Percentiles rank a stretch among this genome's conserved stretches.
phyloP scores from a whole-genome alignment of 1,284 basidiomycete species.

The Pyrrhoderma lamaoense region DNA sequence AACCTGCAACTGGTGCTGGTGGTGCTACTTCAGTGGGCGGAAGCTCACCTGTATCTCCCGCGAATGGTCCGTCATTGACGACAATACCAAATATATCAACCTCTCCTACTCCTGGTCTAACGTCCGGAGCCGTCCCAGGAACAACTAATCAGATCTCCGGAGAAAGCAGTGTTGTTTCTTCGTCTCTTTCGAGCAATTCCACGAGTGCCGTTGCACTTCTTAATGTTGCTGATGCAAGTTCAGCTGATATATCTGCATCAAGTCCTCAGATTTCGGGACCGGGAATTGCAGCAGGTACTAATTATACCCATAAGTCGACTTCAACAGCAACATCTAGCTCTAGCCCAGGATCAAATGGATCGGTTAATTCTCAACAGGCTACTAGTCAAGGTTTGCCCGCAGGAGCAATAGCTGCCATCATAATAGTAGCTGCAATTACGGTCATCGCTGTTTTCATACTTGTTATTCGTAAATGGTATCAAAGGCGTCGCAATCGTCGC shows the following conservation, averaged over 20 bases:
- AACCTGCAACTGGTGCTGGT: background rate
- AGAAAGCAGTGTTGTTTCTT: background rate
- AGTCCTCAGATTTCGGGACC: background rate
- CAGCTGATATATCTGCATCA: background rate
- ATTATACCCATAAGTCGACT: background rate
- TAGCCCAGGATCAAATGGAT: background rate
- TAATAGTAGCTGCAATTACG: background rate
- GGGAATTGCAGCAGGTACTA: background rate
- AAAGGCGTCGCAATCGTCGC: conserved; percentile 5
- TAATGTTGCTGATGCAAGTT: background rate
- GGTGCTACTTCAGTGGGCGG: background rate
- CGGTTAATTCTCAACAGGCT: background rate
- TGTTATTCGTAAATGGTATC: conserved; percentile 8
- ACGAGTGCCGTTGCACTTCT: background rate
- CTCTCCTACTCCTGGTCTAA: background rate
- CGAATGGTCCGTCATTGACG: background rate
- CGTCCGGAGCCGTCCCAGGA: background rate
- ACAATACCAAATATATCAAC: no score
- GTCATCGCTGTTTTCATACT: conserved; percentile 4
- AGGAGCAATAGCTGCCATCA: conserved; percentile 12
- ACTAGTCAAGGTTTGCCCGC: background rate
- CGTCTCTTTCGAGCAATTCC: background rate
- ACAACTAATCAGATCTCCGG: background rate
- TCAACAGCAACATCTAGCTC: background rate
- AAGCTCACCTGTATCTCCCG: background rate